Evolutionary conservation across 805 yeast genomes (phyloP).

Genomic region (Yarrowia divulgata): DNA sequence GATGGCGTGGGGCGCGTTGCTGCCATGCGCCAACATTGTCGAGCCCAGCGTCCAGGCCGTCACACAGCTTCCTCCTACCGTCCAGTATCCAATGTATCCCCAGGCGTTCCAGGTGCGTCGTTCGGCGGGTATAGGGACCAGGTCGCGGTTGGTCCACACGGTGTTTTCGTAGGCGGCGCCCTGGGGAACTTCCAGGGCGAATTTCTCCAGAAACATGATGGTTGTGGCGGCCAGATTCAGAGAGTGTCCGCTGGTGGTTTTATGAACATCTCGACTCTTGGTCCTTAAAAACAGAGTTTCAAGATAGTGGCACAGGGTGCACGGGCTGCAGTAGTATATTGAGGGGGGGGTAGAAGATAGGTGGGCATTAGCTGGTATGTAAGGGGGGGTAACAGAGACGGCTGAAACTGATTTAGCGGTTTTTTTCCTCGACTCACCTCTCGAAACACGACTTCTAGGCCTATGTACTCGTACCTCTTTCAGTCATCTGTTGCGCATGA

Average conservation of each 20-base stretch:
- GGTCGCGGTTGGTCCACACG: conserved; percentile 48
- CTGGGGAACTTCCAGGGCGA: conserved; percentile 40
- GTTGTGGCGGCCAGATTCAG: too few species aligned
- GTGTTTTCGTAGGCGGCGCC: conserved; percentile 39
- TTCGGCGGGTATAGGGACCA: conserved; percentile 56
- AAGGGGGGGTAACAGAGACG: too few species aligned
- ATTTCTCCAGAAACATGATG: conserved; percentile 11
- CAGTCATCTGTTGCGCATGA: conserved; percentile 1
- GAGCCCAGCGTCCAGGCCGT: conserved; percentile 56
- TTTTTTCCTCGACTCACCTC: too few species aligned
- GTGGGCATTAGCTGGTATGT: not conserved
- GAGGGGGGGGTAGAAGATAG: not conserved
- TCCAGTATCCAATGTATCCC: conserved; percentile 51
- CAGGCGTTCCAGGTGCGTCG: conserved; percentile 58
- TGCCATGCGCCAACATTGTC: conserved; percentile 55
- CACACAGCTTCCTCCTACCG: conserved; percentile 49
- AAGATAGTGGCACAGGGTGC: not conserved
- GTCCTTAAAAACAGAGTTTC: not conserved
- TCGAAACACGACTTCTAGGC: too few species aligned
- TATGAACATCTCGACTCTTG: not conserved
- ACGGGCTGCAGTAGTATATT: not conserved
- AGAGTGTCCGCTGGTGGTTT: not conserved
- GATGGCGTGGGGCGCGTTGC: conserved; percentile 56
- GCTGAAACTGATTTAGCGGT: too few species aligned
- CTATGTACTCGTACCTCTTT: not conserved